A percentile compares a stretch with the other conserved stretches of the same genome.
Conservation (phyloP, 2,329 filamentous ascomycete species). For the Endocalyx cinctus region DNA sequence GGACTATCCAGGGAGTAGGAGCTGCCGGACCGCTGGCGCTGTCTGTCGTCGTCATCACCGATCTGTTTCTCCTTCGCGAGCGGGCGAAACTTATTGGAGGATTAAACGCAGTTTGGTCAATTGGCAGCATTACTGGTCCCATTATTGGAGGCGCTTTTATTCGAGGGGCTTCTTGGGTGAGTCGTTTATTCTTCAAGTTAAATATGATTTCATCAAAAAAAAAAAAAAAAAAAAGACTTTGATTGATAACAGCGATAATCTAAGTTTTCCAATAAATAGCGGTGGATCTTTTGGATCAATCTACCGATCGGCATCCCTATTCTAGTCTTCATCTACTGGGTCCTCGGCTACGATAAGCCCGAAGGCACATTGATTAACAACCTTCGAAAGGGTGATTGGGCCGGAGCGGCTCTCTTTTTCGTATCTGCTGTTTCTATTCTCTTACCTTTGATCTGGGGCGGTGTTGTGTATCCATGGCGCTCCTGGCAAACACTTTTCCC, state of each 20-base stretch:
- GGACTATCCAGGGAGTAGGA: constrained; percentile 16
- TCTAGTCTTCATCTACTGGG: no score
- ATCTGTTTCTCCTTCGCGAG: constrained; percentile 21
- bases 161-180: no score
- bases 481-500: constrained; percentile 25
- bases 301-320: no score
- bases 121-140: constrained; percentile 16
- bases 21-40: constrained; percentile 18
- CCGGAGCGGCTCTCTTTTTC: constrained; percentile 15
- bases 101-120: constrained; percentile 11
- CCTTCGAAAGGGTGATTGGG: constrained; percentile 20
- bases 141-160: constrained; percentile 13
- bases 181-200: no score
- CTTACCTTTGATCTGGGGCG: constrained; percentile 25
- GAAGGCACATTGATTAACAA: neutral
- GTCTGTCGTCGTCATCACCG: constrained; percentile 17
- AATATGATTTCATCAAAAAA: no score
- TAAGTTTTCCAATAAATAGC: no score
- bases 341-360: no score
- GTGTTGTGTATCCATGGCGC: constrained; percentile 21
- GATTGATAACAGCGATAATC: no score
- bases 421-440: constrained; percentile 11
- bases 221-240: no score
- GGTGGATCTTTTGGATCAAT: constrained; percentile 1
- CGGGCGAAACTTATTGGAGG: constrained; percentile 12